A percentile compares a stretch with the other conserved stretches of the same genome.
phyloP scores from a whole-genome alignment of 306 rosid species.

The Geum urbanum region DNA sequence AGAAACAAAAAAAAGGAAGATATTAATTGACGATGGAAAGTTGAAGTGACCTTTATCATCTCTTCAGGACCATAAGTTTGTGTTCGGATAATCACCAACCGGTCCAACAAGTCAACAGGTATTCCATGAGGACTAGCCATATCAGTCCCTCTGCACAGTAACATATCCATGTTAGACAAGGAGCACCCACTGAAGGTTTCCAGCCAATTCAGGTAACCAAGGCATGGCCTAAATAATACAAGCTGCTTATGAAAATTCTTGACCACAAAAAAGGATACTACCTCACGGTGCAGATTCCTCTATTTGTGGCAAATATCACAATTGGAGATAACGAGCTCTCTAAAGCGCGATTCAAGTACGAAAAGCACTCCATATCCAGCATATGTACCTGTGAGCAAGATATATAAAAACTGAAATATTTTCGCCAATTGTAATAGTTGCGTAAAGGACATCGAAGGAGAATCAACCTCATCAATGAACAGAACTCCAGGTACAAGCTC shows the following conservation, averaged over 20 bases:
- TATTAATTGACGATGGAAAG: background rate
- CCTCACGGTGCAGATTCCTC: conserved; percentile 98
- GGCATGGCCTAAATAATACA: background rate
- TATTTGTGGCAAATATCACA: conserved; percentile 92
- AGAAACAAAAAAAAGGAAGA: background rate
- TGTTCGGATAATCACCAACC: conserved; percentile 80
- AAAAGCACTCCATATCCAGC: conserved; percentile 97
- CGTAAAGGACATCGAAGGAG: background rate
- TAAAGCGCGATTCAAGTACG: conserved; percentile 89
- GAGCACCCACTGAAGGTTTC: background rate
- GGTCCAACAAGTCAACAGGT: conserved; percentile 91
- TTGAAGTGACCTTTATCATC: conserved; percentile 69
- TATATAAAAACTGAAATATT: conserved; percentile 10
- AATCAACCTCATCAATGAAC: conserved; percentile 44
- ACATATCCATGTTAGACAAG: conserved; percentile 18
- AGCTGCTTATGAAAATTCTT: background rate
- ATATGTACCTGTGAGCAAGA: conserved; percentile 70
- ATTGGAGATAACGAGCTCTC: conserved; percentile 96
- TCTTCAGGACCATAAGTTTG: conserved; percentile 82
- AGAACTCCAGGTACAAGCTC: conserved; percentile 99
- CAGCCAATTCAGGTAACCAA: background rate
- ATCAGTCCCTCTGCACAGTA: conserved; percentile 68
- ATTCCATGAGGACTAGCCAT: conserved; percentile 98
- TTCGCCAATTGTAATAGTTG: conserved; percentile 9
- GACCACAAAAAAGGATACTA: conserved; percentile 27